Evolutionary conservation across 2,329 filamentous ascomycete species (phyloP).

Genomic region (Neofusicoccum laricinum): DNA sequence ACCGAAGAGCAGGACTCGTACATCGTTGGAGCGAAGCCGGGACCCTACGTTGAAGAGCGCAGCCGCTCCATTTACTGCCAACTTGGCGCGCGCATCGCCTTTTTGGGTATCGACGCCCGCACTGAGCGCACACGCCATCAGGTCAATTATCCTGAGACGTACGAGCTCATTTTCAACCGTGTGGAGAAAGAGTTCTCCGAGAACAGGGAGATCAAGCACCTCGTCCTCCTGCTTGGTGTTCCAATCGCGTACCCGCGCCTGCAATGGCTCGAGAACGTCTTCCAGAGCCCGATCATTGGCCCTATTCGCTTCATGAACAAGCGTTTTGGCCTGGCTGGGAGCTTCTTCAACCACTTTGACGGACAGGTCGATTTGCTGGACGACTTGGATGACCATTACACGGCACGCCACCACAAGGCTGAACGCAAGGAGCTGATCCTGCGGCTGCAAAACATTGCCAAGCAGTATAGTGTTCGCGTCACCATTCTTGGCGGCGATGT

Average conservation of each 20-base stretch:
- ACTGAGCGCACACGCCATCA: constrained; percentile 85
- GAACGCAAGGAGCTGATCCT: constrained; percentile 75
- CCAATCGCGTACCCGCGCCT: constrained; percentile 72
- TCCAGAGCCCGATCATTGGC: constrained; percentile 80
- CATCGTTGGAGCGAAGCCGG: constrained; percentile 73
- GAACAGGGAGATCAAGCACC: constrained; percentile 59
- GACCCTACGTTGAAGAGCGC: constrained; percentile 62
- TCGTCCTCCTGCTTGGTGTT: constrained; percentile 63
- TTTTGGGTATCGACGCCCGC: constrained; percentile 58
- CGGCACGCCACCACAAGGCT: constrained; percentile 83
- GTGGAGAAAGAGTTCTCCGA: constrained; percentile 51
- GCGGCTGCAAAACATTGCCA: constrained; percentile 58
- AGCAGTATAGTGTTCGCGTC: constrained; percentile 55
- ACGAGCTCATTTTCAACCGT: constrained; percentile 59
- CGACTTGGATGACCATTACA: constrained; percentile 73
- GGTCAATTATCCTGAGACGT: constrained; percentile 75
- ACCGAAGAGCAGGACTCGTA: constrained; percentile 66
- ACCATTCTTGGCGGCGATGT: constrained; percentile 65
- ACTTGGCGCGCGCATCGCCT: constrained; percentile 63
- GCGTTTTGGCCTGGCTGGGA: constrained; percentile 80
- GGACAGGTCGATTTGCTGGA: constrained; percentile 67
- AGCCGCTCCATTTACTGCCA: constrained; percentile 63
- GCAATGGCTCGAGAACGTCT: constrained; percentile 94
- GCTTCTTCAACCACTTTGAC: constrained; percentile 91
- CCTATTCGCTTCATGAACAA: constrained; percentile 88